phyloP scores from a whole-genome alignment of 306 rosid genomes.

The Prunus armeniaca region DNA sequence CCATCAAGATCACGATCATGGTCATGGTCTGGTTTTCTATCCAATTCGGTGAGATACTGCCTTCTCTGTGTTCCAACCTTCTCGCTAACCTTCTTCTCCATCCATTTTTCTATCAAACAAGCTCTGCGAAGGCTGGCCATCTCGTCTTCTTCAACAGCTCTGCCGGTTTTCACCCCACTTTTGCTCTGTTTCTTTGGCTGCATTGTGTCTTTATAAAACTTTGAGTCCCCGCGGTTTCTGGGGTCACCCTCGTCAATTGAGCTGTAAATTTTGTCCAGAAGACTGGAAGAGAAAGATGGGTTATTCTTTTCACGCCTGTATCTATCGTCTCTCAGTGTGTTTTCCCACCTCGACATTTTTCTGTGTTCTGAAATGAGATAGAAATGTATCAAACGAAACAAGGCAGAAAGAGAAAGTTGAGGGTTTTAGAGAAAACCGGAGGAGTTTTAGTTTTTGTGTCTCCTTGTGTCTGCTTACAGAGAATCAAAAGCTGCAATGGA shows the following conservation, averaged over 20 bases:
- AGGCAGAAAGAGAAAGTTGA: neutral
- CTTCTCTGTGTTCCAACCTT: constrained; percentile 21
- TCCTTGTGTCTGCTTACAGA: constrained; percentile 17
- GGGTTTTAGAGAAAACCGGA: neutral
- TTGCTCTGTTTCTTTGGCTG: constrained; percentile 41
- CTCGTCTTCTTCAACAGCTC: constrained; percentile 22
- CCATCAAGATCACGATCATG: constrained; percentile 40
- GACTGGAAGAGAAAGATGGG: constrained; percentile 76
- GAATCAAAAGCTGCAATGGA: constrained; percentile 41
- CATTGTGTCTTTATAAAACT: constrained; percentile 37
- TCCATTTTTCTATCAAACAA: constrained; percentile 54
- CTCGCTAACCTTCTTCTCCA: constrained; percentile 36
- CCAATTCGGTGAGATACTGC: constrained; percentile 15
- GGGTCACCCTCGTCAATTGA: constrained; percentile 66
- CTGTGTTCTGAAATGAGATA: neutral
- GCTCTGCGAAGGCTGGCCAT: constrained; percentile 28
- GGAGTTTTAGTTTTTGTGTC: neutral
- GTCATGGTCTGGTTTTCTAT: constrained; percentile 27
- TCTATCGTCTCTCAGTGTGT: constrained; percentile 24
- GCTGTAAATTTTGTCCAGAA: constrained; percentile 77
- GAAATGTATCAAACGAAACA: neutral
- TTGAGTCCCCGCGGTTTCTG: constrained; percentile 32
- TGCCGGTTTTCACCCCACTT: constrained; percentile 18
- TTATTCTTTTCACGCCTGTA: constrained; percentile 15
- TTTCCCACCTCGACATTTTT: constrained; percentile 44